These are phyloP conservation scores for Onygenales sp. DNA, from an alignment of 2,329 filamentous ascomycete genomes.

Conservation along the genomic window DNA sequence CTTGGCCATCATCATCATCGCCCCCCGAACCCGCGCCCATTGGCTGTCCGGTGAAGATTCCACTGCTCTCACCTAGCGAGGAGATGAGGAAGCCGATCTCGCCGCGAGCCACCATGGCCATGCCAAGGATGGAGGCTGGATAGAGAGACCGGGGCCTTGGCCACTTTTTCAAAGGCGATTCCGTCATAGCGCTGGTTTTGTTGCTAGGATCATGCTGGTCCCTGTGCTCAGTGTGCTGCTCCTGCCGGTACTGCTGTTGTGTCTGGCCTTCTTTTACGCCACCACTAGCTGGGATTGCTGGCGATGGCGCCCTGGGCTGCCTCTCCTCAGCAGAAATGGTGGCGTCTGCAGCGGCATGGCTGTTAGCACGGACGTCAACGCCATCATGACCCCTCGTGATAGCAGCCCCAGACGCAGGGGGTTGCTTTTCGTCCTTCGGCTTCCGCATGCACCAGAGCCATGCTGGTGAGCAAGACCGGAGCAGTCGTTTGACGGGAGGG, in stretches of 20 bases:
- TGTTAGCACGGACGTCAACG: background rate
- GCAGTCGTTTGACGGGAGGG: background rate
- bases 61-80: conserved; percentile 51
- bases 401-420: no score
- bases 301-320: no score
- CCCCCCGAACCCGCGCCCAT: no score
- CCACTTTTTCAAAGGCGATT: background rate
- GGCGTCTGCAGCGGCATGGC: background rate
- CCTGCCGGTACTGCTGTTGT: background rate
- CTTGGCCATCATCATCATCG: background rate
- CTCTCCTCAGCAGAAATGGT: no score
- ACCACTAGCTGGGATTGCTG: no score
- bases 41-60: conserved; percentile 29
- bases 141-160: conserved; percentile 54
- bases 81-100: conserved; percentile 74
- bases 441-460: background rate
- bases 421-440: background rate
- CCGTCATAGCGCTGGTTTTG: background rate
- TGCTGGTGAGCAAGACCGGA: background rate
- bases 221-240: background rate
- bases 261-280: no score
- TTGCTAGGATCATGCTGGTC: no score
- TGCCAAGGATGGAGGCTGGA: conserved; percentile 55
- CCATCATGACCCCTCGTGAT: background rate
- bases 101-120: conserved; percentile 65